phyloP scores from a whole-genome alignment of 805 yeast genomes.

The Pichia insulana region DNA sequence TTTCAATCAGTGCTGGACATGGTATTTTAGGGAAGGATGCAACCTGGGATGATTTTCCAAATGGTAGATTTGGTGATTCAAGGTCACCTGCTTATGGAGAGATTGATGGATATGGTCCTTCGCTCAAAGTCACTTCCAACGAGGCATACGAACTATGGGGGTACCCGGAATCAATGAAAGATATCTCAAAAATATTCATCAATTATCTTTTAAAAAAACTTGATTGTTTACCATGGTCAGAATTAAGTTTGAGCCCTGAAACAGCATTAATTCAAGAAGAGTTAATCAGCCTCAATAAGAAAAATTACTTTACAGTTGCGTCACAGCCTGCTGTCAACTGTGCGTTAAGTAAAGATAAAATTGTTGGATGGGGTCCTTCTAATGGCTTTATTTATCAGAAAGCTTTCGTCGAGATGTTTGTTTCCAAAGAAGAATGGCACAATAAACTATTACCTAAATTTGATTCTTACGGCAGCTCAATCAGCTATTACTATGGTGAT shows the following conservation, averaged over 20 bases:
- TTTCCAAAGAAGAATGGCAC: conserved; percentile 68
- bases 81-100: conserved; percentile 97
- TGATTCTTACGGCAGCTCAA: conserved; percentile 32
- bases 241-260: conserved; percentile 76
- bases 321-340: conserved; percentile 95
- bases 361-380: conserved; percentile 96
- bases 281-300: conserved; percentile 64
- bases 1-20: conserved; percentile 76
- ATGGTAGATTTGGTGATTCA: conserved; percentile 93
- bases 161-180: conserved; percentile 48
- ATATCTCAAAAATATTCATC: conserved; percentile 58
- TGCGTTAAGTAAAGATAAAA: conserved; percentile 66
- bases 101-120: conserved; percentile 94
- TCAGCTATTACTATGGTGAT: conserved; percentile 74
- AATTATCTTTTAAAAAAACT: conserved; percentile 68
- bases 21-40: conserved; percentile 84
- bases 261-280: conserved; percentile 91
- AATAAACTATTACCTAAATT: conserved; percentile 43
- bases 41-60: conserved; percentile 95
- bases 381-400: conserved; percentile 88
- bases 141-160: conserved; percentile 78
- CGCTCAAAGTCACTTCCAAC: conserved; percentile 62
- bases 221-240: conserved; percentile 87
- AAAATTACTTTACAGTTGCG: conserved; percentile 77
- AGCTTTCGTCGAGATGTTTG: conserved; percentile 84